Conservation (phyloP, 352 stramenopile genomes). For the Pythium dissotocum region DNA sequence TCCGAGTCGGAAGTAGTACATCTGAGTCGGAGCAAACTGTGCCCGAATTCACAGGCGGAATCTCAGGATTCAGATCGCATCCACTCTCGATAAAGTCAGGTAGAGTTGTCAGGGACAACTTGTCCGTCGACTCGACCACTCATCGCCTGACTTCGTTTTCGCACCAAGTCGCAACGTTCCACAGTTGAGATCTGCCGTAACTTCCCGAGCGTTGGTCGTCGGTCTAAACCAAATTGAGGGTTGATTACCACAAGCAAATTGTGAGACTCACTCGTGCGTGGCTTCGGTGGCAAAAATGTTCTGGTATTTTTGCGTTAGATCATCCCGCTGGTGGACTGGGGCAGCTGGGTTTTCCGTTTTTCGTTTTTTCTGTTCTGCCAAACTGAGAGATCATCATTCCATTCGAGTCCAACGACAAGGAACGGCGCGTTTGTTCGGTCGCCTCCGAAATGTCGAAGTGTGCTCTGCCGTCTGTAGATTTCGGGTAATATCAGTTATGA, state of each 20-base stretch:
- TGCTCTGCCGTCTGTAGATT: too few species aligned
- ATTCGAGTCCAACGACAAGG: background rate
- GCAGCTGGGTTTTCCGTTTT: constrained; percentile 7
- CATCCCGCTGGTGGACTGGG: background rate
- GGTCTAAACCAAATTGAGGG: too few species aligned
- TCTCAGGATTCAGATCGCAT: background rate
- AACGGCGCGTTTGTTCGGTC: too few species aligned
- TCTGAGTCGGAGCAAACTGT: background rate
- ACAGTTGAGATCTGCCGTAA: background rate
- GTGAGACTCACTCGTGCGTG: too few species aligned
- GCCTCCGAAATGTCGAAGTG: too few species aligned
- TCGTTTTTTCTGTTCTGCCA: background rate
- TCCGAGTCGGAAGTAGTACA: background rate
- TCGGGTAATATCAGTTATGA: too few species aligned
- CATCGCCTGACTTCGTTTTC: background rate
- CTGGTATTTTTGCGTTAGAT: too few species aligned
- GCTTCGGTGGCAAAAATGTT: too few species aligned
- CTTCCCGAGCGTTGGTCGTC: too few species aligned
- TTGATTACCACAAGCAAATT: too few species aligned
- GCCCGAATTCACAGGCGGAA: background rate
- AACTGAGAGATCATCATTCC: constrained; percentile 8
- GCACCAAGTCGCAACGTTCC: background rate
- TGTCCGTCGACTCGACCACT: background rate
- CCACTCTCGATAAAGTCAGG: background rate
- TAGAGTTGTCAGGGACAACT: too few species aligned